These are phyloP conservation scores for Akanthomyces lecanii DNA, from an alignment of 2,329 filamentous ascomycete genomes.

Conservation along the genomic window DNA sequence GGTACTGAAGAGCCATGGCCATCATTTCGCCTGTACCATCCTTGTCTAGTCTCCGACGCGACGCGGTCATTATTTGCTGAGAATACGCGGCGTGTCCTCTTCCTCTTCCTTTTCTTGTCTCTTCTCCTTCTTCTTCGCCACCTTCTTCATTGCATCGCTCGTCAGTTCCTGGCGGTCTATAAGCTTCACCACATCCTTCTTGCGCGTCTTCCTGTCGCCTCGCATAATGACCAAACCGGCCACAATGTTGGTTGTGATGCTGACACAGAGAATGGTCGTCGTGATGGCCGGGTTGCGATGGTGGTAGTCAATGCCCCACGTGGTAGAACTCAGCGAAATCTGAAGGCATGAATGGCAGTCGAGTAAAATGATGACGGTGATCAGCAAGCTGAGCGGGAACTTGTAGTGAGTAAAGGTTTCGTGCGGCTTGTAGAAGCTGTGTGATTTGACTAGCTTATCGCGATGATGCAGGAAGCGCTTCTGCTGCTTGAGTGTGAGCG, in stretches of 20 bases:
- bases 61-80: background rate
- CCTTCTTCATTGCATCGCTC: conserved; percentile 47
- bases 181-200: conserved; percentile 79
- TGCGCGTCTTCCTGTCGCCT: conserved; percentile 71
- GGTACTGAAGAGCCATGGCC: background rate
- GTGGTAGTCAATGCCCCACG: conserved; percentile 73
- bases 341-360: conserved; percentile 78
- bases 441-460: conserved; percentile 72
- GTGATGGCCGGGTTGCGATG: conserved; percentile 68
- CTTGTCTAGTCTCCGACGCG: background rate
- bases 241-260: conserved; percentile 71
- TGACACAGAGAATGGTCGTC: conserved; percentile 74
- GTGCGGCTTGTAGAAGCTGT: conserved; percentile 86
- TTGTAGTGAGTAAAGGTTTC: conserved; percentile 78
- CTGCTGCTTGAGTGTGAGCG: conserved; percentile 64
- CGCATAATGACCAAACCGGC: conserved; percentile 73
- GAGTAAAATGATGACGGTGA: conserved; percentile 73
- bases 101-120: conserved; percentile 26
- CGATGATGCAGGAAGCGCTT: conserved; percentile 70
- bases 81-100: background rate
- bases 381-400: conserved; percentile 69
- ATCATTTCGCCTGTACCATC: background rate
- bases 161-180: conserved; percentile 76
- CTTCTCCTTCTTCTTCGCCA: conserved; percentile 41
- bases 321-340: conserved; percentile 72